Evolutionary conservation across 306 rosid genomes (phyloP).

Genomic region (Vigna hirtella): DNA sequence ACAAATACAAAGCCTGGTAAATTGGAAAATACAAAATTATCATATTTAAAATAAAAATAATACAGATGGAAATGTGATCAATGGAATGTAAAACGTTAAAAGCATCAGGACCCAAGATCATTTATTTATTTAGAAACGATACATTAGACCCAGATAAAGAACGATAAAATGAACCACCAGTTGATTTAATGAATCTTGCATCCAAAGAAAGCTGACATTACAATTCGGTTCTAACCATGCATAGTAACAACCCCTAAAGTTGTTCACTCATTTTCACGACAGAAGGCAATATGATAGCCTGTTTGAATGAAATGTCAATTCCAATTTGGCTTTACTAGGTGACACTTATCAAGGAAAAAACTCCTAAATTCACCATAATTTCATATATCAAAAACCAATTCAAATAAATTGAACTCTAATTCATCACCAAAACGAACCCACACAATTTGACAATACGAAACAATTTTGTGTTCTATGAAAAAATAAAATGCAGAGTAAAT

Average conservation of each 20-base stretch:
- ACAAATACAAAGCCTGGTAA: slow-evolving; percentile 42
- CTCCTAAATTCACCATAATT: slow-evolving; percentile 25
- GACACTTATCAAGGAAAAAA: slow-evolving; percentile 7
- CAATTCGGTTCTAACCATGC: background rate
- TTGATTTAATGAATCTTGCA: slow-evolving; percentile 35
- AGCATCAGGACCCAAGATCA: background rate
- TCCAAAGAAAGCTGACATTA: background rate
- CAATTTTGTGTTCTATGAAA: background rate
- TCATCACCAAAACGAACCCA: slow-evolving; percentile 19
- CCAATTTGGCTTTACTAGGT: slow-evolving; percentile 16
- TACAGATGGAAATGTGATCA: background rate
- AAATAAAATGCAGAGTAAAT: background rate
- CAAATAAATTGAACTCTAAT: slow-evolving; percentile 11
- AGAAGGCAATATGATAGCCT: background rate
- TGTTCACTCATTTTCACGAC: background rate
- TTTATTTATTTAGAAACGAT: background rate
- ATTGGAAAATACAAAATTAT: slow-evolving; percentile 32
- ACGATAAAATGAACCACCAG: background rate
- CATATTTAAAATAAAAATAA: slow-evolving; percentile 6
- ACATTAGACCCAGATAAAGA: slow-evolving; percentile 19
- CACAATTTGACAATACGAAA: slow-evolving; percentile 22
- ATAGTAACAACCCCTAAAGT: background rate
- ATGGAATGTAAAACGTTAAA: background rate
- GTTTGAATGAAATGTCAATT: slow-evolving; percentile 13
- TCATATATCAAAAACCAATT: slow-evolving; percentile 29